Evolutionary conservation across 2,329 filamentous ascomycete genomes (phyloP).

Genomic region (Diaporthe longicolla): DNA sequence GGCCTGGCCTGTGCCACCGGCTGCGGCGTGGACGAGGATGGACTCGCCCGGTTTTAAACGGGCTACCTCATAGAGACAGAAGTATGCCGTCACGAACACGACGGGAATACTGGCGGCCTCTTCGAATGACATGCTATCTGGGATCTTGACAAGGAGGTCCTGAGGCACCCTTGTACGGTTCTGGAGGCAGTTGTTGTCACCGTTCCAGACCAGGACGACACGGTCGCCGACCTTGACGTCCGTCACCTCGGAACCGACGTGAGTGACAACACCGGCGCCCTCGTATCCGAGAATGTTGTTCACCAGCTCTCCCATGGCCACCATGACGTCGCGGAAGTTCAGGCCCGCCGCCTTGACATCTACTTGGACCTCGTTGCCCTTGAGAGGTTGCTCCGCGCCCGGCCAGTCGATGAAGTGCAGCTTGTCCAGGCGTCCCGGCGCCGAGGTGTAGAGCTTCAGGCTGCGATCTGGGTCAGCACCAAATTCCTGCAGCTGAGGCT

Average conservation of each 20-base stretch:
- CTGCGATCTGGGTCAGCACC: constrained; percentile 41
- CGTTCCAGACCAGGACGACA: constrained; percentile 34
- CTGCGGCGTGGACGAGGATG: constrained; percentile 47
- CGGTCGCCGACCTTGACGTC: constrained; percentile 40
- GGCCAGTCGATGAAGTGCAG: constrained; percentile 43
- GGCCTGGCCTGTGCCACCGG: constrained; percentile 43
- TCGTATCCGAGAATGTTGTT: constrained; percentile 47
- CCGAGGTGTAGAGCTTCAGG: constrained; percentile 42
- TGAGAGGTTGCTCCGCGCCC: constrained; percentile 31
- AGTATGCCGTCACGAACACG: constrained; percentile 49
- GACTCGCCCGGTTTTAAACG: constrained; percentile 45
- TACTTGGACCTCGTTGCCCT: constrained; percentile 40
- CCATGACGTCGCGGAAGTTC: constrained; percentile 43
- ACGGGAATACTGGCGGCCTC: constrained; percentile 45
- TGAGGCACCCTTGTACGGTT: constrained; percentile 34
- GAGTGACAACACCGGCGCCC: constrained; percentile 46
- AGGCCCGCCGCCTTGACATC: constrained; percentile 39
- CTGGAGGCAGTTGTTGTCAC: constrained; percentile 38
- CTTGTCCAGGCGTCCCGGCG: constrained; percentile 41
- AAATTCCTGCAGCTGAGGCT: constrained; percentile 39
- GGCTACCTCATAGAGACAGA: constrained; percentile 46
- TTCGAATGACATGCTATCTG: constrained; percentile 40
- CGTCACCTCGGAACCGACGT: constrained; percentile 35
- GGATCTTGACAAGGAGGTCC: constrained; percentile 40
- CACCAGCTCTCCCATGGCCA: constrained; percentile 45